Evolutionary conservation across 495 filamentous ascomycete species (phyloP).

Genomic region (Sporormia fimetaria): DNA sequence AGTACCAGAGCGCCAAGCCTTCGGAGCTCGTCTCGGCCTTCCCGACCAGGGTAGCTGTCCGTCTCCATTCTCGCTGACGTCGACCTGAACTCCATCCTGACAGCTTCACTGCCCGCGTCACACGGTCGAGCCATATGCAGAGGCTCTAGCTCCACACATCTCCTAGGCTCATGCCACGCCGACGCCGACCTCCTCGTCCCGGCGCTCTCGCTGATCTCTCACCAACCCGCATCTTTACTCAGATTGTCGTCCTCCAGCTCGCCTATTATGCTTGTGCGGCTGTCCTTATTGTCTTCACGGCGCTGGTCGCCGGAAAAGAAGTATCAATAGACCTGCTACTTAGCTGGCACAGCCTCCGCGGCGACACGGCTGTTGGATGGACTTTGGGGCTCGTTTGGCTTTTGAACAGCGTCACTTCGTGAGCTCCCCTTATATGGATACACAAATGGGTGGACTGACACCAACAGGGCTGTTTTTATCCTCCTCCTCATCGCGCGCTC

Average conservation of each 20-base stretch:
- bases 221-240: constrained; percentile 71
- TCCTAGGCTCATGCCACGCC: constrained; percentile 50
- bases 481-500: constrained; percentile 70
- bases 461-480: constrained; percentile 59
- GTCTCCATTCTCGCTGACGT: no score
- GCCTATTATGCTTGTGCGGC: constrained; percentile 70
- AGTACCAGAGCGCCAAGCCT: no score
- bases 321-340: constrained; percentile 65
- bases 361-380: constrained; percentile 89
- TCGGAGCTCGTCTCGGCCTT: no score
- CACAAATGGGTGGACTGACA: not conserved
- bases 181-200: constrained; percentile 64
- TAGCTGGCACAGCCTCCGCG: constrained; percentile 69
- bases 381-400: constrained; percentile 80
- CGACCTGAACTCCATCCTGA: no score
- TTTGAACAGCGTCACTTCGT: constrained; percentile 67
- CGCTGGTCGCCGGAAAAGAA: constrained; percentile 62
- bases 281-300: constrained; percentile 76
- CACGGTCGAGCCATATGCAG: not conserved
- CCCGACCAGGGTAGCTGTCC: no score
- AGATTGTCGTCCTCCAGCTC: constrained; percentile 76
- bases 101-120: no score
- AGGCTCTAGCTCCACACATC: constrained; percentile 1
- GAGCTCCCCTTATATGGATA: constrained; percentile 30
- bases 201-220: constrained; percentile 72